Evolutionary conservation across 192 early-diverging fungal species (phyloP).

Genomic region (Cladochytrium replicatum): DNA sequence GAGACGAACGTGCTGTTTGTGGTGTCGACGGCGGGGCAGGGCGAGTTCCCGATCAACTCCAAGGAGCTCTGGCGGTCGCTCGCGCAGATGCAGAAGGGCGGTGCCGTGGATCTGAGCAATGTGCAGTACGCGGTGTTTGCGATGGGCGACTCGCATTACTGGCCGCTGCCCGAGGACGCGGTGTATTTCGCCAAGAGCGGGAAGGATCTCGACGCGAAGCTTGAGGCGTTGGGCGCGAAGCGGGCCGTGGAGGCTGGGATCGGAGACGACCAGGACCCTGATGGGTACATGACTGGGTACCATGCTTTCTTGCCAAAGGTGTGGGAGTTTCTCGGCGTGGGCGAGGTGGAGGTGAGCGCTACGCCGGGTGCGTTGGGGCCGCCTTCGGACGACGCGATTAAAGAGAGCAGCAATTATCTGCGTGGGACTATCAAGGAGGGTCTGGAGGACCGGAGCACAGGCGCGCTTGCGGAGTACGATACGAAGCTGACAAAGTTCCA

Average conservation of each 20-base stretch:
- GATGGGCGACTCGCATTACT: slow-evolving; percentile 92
- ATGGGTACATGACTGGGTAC: slow-evolving; percentile 80
- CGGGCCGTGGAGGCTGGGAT: slow-evolving; percentile 58
- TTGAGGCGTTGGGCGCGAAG: slow-evolving; percentile 64
- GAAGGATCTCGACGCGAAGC: slow-evolving; percentile 71
- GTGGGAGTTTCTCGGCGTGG: slow-evolving; percentile 74
- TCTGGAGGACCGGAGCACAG: slow-evolving; percentile 71
- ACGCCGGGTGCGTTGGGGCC: slow-evolving; percentile 41
- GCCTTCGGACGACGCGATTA: slow-evolving; percentile 83
- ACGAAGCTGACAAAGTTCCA: slow-evolving; percentile 93
- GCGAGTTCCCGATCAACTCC: slow-evolving; percentile 87
- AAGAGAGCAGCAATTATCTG: slow-evolving; percentile 82
- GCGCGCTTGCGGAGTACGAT: slow-evolving; percentile 78
- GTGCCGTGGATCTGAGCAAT: slow-evolving; percentile 50
- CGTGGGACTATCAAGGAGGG: slow-evolving; percentile 87
- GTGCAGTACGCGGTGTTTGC: slow-evolving; percentile 77
- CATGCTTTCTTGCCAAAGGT: slow-evolving; percentile 65
- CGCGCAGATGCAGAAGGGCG: slow-evolving; percentile 23
- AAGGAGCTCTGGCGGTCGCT: slow-evolving; percentile 84
- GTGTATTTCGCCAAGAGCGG: slow-evolving; percentile 88
- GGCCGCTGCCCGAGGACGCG: slow-evolving; percentile 84
- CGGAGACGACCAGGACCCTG: slow-evolving; percentile 90
- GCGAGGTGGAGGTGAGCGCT: slow-evolving; percentile 54
- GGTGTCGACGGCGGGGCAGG: slow-evolving; percentile 86
- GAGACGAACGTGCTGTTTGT: slow-evolving; percentile 73